Percentiles rank a stretch among this genome's conserved stretches.
phyloP scores from a whole-genome alignment of 768 basidiomycete genomes.

The Neoboletus magnificus region DNA sequence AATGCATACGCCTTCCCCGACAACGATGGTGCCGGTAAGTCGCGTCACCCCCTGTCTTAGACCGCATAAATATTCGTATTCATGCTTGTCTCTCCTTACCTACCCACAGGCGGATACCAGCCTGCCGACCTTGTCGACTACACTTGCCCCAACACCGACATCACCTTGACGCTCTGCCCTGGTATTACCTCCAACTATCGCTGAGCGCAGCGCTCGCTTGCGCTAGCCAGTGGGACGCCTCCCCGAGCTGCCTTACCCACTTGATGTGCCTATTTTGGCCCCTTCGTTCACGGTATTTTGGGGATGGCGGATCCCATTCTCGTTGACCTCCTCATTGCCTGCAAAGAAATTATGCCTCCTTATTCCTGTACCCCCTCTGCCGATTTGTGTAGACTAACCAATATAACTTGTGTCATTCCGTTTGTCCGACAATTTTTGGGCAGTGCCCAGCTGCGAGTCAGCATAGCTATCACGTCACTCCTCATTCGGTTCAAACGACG shows the following conservation, averaged over 20 bases:
- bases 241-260: background rate
- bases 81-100: background rate
- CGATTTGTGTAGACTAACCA: background rate
- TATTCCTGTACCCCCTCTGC: background rate
- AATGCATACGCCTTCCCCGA: conserved; percentile 35
- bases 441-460: background rate
- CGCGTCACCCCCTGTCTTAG: background rate
- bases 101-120: conserved; percentile 18
- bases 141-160: conserved; percentile 26
- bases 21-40: conserved; percentile 30
- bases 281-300: background rate
- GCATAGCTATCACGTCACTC: background rate
- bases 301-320: background rate
- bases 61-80: background rate
- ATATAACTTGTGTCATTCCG: background rate
- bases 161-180: conserved; percentile 32
- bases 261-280: background rate
- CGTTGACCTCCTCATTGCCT: background rate
- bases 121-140: conserved; percentile 31
- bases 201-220: background rate
- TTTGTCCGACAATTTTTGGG: background rate
- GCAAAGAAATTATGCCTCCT: background rate
- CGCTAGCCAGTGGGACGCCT: background rate
- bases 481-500: too few relatives aligned
- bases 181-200: conserved; percentile 16